Evolutionary conservation across 176 grass and related monocot species (phyloP), one percentile per base, ranked within the genome.

Genomic region (Poa annua): DNA sequence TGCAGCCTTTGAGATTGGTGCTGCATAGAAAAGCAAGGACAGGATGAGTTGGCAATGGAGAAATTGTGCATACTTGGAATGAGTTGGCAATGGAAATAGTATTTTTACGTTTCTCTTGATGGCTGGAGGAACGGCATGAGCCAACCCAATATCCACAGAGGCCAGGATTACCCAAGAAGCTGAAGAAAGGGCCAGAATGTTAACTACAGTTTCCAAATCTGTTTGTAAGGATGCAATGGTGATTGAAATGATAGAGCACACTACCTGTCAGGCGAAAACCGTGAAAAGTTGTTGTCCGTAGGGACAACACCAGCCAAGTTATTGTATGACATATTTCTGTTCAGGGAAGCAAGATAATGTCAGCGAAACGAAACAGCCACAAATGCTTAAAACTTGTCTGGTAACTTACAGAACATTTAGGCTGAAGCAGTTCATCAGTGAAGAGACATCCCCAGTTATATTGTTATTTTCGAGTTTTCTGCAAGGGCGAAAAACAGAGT

Each of bases 281-380:
- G 80, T n/a, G 97, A 86, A 72, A 99, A 99, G 74, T 99, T 99
- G 48, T 92, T 90, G 39, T 85, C 88, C 2, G 88, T 88, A 54
- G 97, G 89, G 75, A 99, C 86, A 81, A 86, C 77, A 76, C 97
- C 97, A 57, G 73, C 89, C 26, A 99, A 90, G 88, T 86, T 92
- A 85, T 99, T 99, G 83, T 87, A 89, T 2, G 97, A 99, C 20
- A 96, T 87, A 86, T 99, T 99, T 86, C 97, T 99, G 93, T 70
- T 83, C 45, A 0, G 55, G 26, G 71, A 29, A 67, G 64, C 25
- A 32, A 71, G 10, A 78, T 39, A 71, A 20, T 70, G 54, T 75
- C 47, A 80, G 54, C 8, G 32, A 83, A 72, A 59, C 16, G 9
- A 81, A 79, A 34, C 10, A 32, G 36, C 11, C 29, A 38, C 39